Percentiles rank a stretch among this genome's conserved stretches.
Evolutionary conservation across 768 basidiomycete genomes (phyloP).

Genomic region (Boletus rubropictus): DNA sequence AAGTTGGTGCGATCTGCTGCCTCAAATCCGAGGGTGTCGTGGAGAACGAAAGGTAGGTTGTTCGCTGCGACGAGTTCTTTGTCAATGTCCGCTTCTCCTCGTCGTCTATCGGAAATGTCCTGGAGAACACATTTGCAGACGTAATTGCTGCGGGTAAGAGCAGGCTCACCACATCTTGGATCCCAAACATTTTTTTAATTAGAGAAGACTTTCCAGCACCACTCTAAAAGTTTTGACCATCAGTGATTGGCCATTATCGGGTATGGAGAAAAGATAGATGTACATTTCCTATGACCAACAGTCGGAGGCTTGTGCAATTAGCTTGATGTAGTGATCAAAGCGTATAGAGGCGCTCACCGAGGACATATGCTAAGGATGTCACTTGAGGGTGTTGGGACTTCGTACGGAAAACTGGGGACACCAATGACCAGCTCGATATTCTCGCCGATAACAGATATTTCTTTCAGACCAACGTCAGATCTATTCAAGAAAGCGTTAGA

Average conservation of each 20-base stretch:
- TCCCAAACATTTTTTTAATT: background rate
- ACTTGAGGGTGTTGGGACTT: background rate
- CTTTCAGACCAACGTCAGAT: background rate
- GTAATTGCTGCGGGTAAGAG: no score
- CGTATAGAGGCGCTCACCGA: background rate
- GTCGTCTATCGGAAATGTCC: background rate
- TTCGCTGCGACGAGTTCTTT: background rate
- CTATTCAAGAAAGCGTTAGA: background rate
- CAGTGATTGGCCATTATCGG: background rate
- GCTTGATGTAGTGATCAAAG: background rate
- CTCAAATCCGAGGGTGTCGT: background rate
- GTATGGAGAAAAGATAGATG: background rate
- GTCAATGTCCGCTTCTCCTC: background rate
- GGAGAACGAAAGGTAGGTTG: background rate
- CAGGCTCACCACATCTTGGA: background rate
- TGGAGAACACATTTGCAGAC: background rate
- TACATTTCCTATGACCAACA: background rate
- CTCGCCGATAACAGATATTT: background rate
- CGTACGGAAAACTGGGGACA: background rate
- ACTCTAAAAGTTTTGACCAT: background rate
- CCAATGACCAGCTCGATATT: background rate
- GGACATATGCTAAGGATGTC: background rate
- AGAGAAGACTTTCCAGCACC: background rate
- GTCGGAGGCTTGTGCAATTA: background rate
- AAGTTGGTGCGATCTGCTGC: background rate